Evolutionary conservation across 2,329 filamentous ascomycete genomes (phyloP).

Genomic region (Neofusicoccum parvum): DNA sequence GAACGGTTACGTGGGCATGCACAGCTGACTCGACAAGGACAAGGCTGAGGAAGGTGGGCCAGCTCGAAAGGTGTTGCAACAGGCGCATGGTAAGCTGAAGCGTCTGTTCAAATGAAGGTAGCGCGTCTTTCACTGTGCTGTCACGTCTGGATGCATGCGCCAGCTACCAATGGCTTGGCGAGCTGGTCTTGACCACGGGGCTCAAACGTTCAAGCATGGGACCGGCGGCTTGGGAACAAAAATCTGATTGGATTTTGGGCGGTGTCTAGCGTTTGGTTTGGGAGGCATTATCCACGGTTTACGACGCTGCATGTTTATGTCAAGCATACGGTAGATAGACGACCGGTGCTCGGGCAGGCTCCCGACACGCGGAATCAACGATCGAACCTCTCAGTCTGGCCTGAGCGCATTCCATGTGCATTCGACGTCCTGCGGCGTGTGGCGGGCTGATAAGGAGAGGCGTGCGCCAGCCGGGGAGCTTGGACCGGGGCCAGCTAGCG

Average conservation of each 20-base stretch:
- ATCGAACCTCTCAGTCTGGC: background rate
- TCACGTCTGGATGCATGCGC: no score
- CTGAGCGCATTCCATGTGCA: no score
- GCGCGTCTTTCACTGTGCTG: no score
- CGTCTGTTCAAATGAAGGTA: no score
- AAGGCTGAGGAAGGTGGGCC: no score
- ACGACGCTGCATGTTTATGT: background rate
- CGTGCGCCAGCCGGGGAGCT: conserved; percentile 5
- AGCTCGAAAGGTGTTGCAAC: no score
- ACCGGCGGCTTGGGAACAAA: background rate
- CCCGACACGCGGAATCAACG: background rate
- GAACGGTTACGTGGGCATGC: conserved; percentile 60
- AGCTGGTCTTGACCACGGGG: no score
- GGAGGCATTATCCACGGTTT: background rate
- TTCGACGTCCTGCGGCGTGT: no score
- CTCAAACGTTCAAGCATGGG: background rate
- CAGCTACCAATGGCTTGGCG: no score
- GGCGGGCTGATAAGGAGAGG: background rate
- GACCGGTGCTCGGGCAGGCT: background rate
- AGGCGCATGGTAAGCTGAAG: no score
- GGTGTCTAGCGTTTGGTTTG: background rate
- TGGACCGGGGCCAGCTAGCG: background rate
- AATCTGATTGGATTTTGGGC: background rate
- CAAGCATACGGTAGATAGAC: conserved; percentile 1
- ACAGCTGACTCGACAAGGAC: conserved; percentile 25